Percentiles rank a stretch among this genome's conserved stretches.
Evolutionary conservation across 805 yeast genomes (phyloP).

Genomic region (Zygosaccharomyces siamensis): DNA sequence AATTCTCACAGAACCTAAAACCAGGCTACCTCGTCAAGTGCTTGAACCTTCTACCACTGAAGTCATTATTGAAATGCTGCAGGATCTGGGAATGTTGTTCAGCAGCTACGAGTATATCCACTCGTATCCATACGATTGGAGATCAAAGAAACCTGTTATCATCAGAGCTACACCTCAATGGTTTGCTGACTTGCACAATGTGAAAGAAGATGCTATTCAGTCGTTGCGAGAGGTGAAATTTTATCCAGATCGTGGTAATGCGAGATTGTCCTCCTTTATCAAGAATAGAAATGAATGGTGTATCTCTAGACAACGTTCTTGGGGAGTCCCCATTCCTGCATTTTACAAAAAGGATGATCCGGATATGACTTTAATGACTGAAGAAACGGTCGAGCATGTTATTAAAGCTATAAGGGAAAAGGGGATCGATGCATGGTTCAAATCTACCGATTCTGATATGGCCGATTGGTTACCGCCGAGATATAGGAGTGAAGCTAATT

Average conservation of each 20-base stretch:
- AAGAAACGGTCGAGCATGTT: constrained; percentile 51
- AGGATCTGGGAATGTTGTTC: constrained; percentile 41
- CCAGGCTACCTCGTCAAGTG: constrained; percentile 41
- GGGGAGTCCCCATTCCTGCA: constrained; percentile 99
- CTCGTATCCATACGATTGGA: constrained; percentile 96
- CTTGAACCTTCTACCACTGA: constrained; percentile 51
- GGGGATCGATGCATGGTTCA: constrained; percentile 84
- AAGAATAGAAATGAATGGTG: constrained; percentile 91
- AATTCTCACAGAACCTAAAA: constrained; percentile 15
- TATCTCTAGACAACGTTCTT: constrained; percentile 87
- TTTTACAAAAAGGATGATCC: constrained; percentile 52
- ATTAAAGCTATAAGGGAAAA: constrained; percentile 49
- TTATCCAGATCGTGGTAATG: constrained; percentile 66
- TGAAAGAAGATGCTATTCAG: constrained; percentile 56
- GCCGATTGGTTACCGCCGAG: constrained; percentile 65
- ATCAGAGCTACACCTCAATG: constrained; percentile 95
- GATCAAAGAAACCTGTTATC: constrained; percentile 91
- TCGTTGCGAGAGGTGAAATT: constrained; percentile 64
- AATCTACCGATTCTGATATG: constrained; percentile 39
- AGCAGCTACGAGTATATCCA: constrained; percentile 56
- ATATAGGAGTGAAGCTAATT: constrained; percentile 38
- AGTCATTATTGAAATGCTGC: constrained; percentile 42
- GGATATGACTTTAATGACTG: constrained; percentile 59
- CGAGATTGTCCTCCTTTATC: constrained; percentile 68
- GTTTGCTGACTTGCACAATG: constrained; percentile 80